These are phyloP conservation scores for Neofusicoccum kwambonambiense DNA, from an alignment of 2,329 filamentous ascomycete species.

Conservation along the genomic window DNA sequence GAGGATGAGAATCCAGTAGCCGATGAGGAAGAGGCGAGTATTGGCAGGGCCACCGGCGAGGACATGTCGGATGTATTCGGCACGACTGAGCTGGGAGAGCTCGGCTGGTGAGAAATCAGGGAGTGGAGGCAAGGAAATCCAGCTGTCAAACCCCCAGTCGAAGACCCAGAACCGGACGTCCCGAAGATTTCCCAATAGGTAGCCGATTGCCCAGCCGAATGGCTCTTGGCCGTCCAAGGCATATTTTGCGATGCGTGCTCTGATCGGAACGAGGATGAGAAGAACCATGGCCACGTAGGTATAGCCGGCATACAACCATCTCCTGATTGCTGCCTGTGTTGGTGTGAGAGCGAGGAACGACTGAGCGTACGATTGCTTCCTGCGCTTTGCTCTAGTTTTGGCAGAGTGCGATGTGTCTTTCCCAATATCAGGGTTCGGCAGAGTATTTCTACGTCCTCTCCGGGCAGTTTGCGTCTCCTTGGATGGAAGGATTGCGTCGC, in stretches of 20 bases:
- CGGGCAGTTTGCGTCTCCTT: neutral
- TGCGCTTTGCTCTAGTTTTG: neutral
- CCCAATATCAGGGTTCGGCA: constrained; percentile 23
- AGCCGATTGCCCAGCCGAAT: constrained; percentile 88
- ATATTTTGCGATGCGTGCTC: constrained; percentile 64
- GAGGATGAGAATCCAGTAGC: constrained; percentile 72
- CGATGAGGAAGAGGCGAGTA: constrained; percentile 72
- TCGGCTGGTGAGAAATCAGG: constrained; percentile 28
- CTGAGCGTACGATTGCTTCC: constrained; percentile 40
- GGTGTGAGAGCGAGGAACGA: constrained; percentile 80
- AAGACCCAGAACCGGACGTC: constrained; percentile 71
- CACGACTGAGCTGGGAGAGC: constrained; percentile 30
- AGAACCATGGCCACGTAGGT: constrained; percentile 67
- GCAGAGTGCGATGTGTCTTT: constrained; percentile 18
- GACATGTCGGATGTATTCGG: constrained; percentile 63
- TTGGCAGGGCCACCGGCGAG: constrained; percentile 71
- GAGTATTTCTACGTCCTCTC: constrained; percentile 33
- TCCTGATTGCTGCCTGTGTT: constrained; percentile 70
- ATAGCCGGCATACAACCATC: constrained; percentile 80
- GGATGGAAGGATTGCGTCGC: constrained; percentile 4
- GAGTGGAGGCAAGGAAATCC: constrained; percentile 68
- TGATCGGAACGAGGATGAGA: constrained; percentile 69
- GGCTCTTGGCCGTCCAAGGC: constrained; percentile 75
- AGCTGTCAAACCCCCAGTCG: constrained; percentile 65
- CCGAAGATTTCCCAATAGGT: constrained; percentile 77